Evolutionary conservation across 768 basidiomycete species (phyloP).

Genomic region (Russula sp.): DNA sequence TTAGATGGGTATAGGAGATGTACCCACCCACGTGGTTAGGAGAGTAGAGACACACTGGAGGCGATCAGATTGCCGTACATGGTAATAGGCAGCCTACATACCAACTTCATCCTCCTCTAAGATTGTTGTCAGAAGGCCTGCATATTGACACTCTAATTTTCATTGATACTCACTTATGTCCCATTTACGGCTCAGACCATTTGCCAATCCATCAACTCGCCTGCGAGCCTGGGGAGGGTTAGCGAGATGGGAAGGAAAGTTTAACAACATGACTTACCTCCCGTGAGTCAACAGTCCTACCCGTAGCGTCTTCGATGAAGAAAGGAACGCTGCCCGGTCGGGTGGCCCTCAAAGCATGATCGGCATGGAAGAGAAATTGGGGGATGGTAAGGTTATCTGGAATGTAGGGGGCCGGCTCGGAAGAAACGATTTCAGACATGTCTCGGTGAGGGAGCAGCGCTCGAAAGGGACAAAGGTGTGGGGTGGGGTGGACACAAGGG

Average conservation of each 20-base stretch:
- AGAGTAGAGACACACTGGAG: conserved; percentile 52
- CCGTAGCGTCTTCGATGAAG: conserved; percentile 53
- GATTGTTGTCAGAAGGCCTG: conserved; percentile 3
- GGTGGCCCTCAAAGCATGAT: conserved; percentile 37
- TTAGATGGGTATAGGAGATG: background rate
- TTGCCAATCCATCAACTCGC: conserved; percentile 10
- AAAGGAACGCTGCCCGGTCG: conserved; percentile 42
- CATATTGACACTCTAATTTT: background rate
- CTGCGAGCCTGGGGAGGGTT: conserved; percentile 4
- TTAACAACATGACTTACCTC: conserved; percentile 34
- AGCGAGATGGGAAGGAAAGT: background rate
- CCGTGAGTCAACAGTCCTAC: conserved; percentile 35
- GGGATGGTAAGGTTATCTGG: conserved; percentile 59
- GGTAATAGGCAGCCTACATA: conserved; percentile 25
- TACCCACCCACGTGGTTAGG: conserved; percentile 53
- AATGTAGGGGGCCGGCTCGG: conserved; percentile 33
- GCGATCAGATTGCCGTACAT: background rate
- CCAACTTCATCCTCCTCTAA: conserved; percentile 47
- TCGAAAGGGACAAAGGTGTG: background rate
- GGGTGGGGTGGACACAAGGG: background rate
- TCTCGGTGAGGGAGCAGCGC: background rate
- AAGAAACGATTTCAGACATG: conserved; percentile 25
- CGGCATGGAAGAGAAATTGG: conserved; percentile 53
- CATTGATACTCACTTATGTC: conserved; percentile 5
- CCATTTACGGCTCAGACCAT: conserved; percentile 16